Base-by-base conservation (phyloP, 106 monocot genomes). In the Iris macrosiphon region DNA sequence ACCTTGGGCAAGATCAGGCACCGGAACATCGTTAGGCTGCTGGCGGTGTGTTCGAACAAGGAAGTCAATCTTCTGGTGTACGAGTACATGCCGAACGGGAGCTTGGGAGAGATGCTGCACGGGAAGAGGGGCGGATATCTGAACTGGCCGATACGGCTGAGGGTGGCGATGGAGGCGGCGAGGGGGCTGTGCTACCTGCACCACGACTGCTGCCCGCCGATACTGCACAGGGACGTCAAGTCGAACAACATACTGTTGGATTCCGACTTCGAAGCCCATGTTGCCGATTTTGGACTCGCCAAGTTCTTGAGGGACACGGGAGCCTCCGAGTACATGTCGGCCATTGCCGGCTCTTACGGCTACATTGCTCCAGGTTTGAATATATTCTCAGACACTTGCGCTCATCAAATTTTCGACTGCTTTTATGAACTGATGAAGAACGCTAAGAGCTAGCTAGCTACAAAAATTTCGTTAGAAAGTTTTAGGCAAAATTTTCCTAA, bases 351-450 rank as follows among this genome's bases (percentile, higher is more conserved):
- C 6, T 80, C 80, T 13, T 80, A 75, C 31, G 80, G 80, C 24
- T 80, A 80, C 66, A 80, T 80, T 45, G 80, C 80, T 56, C 80
- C 80, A 57, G 80, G 80, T 80, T 65, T 28, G 82, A 1, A 57
- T 75, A 14, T 75, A 79, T n/a, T n/a, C n/a, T n/a, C n/a, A n/a
- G n/a, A 29, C 1, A 6, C 13, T 30, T 50, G 5, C 7, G 24
- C 24, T 4, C 7, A 2, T 44, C 1, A 18, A n/a, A n/a, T n/a
- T n/a, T 2, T 78, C 78, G 0, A 74, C 83, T 0, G 83, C 78
- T 3, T 55, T 79, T 9, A 79, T 84, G 10, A 79, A 84, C 62
- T 31, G 74, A 20, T 74, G 78, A 16, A 67, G 58, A 10, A 71
- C 62, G 70, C 78, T 74, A 0, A 64, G n/a, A n/a, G n/a, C n/a